A percentile compares a stretch with the other conserved stretches of the same genome.
phyloP scores from a whole-genome alignment of 1,284 basidiomycete genomes.

The Austroboletus niveus region DNA sequence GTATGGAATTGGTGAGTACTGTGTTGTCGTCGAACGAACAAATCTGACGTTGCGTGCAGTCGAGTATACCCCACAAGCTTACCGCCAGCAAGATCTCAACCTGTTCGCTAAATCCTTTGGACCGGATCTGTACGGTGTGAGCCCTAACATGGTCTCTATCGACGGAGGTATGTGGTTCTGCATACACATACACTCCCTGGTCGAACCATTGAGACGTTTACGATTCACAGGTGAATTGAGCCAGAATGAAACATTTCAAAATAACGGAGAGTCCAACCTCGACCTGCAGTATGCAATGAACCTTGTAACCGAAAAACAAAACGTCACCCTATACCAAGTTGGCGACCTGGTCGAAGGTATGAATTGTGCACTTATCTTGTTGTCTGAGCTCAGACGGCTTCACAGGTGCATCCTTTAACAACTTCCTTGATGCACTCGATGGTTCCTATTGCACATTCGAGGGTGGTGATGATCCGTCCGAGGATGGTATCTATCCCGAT shows the following conservation, averaged over 20 bases:
- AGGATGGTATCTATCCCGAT: conserved; percentile 56
- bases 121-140: conserved; percentile 32
- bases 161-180: conserved; percentile 41
- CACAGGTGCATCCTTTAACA: conserved; percentile 47
- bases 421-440: conserved; percentile 47
- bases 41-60: conserved; percentile 29
- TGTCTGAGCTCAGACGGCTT: neutral
- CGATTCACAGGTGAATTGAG: conserved; percentile 31
- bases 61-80: conserved; percentile 51
- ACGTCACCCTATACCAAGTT: conserved; percentile 46
- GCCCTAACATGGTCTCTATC: conserved; percentile 38
- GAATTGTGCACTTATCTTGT: conserved; percentile 1
- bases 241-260: conserved; percentile 34
- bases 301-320: conserved; percentile 40
- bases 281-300: conserved; percentile 53
- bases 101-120: conserved; percentile 42
- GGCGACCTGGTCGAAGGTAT: conserved; percentile 44
- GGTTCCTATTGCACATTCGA: conserved; percentile 57
- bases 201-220: conserved; percentile 5
- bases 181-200: neutral
- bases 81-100: conserved; percentile 43
- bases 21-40: neutral
- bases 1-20: conserved; percentile 46
- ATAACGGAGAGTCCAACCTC: conserved; percentile 56
- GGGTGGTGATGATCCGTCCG: conserved; percentile 54